Conservation (phyloP, 768 basidiomycete species). For the Leccinum longicurvipes region DNA sequence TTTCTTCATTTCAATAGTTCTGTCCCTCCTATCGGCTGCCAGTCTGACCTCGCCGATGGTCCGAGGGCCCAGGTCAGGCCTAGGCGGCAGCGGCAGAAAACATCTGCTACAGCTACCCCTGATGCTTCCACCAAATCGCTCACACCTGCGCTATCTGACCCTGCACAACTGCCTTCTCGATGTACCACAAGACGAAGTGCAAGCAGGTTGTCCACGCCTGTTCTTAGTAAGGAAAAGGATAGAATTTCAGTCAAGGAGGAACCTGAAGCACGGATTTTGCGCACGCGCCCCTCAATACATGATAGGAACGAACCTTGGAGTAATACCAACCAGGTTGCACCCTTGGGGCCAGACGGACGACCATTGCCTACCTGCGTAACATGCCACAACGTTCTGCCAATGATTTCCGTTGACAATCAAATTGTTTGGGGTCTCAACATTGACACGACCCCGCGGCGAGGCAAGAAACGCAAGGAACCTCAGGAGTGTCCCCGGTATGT, state of each 20-base stretch:
- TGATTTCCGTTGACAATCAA: slow-evolving; percentile 71
- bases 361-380: slow-evolving; percentile 68
- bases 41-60: slow-evolving; percentile 26
- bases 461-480: slow-evolving; percentile 57
- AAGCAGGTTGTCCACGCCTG: slow-evolving; percentile 32
- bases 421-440: slow-evolving; percentile 69
- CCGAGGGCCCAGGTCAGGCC: slow-evolving; percentile 44
- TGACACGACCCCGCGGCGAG: slow-evolving; percentile 42
- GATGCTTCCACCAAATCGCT: slow-evolving; percentile 44
- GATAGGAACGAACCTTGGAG: slow-evolving; percentile 36
- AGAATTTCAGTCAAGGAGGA: slow-evolving; percentile 45
- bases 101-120: slow-evolving; percentile 40
- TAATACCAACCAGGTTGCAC: slow-evolving; percentile 42
- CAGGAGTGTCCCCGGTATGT: slow-evolving; percentile 73
- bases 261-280: slow-evolving; percentile 47
- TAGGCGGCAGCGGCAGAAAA: slow-evolving; percentile 56
- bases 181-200: slow-evolving; percentile 26
- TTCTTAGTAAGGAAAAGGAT: slow-evolving; percentile 37
- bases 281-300: slow-evolving; percentile 43
- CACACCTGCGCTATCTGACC: slow-evolving; percentile 30
- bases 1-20: slow-evolving; percentile 15
- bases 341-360: slow-evolving; percentile 61
- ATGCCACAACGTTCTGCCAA: slow-evolving; percentile 66
- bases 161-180: slow-evolving; percentile 26
- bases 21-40: slow-evolving; percentile 25